Base-by-base conservation (phyloP, 192 early-diverging fungal species). In the Coemansia sp. region DNA sequence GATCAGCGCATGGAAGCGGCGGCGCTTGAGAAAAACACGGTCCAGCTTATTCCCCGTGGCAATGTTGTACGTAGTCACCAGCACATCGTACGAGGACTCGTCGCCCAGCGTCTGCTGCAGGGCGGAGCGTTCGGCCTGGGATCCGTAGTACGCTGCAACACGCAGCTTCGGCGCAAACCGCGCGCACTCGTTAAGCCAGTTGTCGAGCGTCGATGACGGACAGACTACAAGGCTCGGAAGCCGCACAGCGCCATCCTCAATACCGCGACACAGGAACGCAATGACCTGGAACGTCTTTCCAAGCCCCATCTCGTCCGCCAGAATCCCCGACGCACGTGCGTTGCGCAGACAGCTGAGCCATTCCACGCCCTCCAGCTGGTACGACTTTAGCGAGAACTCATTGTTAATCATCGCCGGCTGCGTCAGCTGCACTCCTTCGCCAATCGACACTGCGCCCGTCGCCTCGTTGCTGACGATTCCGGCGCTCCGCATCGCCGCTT, bases 241-340 rank as follows among this genome's bases (percentile, higher is more conserved):
- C 1, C 74, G 61, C 19, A 65, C 63, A 0, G 63, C 39, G 1
- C 37, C 65, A 3, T 73, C 68, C 54, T 83, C 75, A 1, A 84
- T 63, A 4, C 86, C 77, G 43, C 64, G 64, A 45, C 84, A 79
- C 39, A 97, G 56, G 64, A 95, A 95, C 32, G 87, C 73, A 71
- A 97, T 95, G 9, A 95, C 91, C 59, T 97, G 94, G 19, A 92
- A 92, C 15, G 94, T 97, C 77, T 97, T 97, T 19, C 95, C 95
- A 19, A 97, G 87, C 32, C 95, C 94, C 94, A 97, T 96, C 85
- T 88, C 86, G 65, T 89, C 88, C 0, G 87, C 87, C 56, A 92
- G 64, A 38, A 97, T 95, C 0, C 93, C 92, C 5, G 93, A 93
- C 0, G 92, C 84, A 0, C 81, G 71, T 56, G 91, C 89, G 43